Conservation (phyloP, 768 basidiomycete species). For the Boletus huronensis region DNA sequence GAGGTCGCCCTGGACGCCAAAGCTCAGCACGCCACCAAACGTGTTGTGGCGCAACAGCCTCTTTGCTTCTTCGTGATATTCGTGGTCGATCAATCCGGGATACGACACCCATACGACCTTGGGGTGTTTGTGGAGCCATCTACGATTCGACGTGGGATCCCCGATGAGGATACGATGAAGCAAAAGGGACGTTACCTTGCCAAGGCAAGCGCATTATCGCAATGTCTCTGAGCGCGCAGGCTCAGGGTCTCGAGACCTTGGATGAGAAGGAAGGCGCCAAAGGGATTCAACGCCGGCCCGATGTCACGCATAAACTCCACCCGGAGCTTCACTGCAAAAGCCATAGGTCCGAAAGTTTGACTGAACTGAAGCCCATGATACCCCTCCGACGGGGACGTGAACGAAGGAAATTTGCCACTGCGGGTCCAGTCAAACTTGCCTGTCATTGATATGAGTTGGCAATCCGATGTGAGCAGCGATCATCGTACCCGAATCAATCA, state of each 20-base stretch:
- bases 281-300: conserved; percentile 65
- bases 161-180: background rate
- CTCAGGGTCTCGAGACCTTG: conserved; percentile 78
- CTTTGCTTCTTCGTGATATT: conserved; percentile 11
- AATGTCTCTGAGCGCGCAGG: conserved; percentile 67
- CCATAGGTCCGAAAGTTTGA: conserved; percentile 60
- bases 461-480: too few species aligned
- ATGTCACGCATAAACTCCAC: conserved; percentile 61
- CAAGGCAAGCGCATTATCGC: conserved; percentile 64
- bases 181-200: conserved; percentile 36
- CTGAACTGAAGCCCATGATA: conserved; percentile 70
- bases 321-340: conserved; percentile 67
- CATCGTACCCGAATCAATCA: conserved; percentile 60
- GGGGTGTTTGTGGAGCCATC: conserved; percentile 13
- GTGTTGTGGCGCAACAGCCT: background rate
- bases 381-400: conserved; percentile 71
- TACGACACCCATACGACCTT: conserved; percentile 18
- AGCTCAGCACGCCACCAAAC: conserved; percentile 18
- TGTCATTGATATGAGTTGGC: background rate
- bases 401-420: conserved; percentile 68
- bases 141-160: background rate
- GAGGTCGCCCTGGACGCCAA: conserved; percentile 3
- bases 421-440: conserved; percentile 63
- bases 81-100: conserved; percentile 8
- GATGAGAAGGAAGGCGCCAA: conserved; percentile 71